phyloP scores from a whole-genome alignment of 1,284 basidiomycete genomes.

The Heliocybe sulcata region DNA sequence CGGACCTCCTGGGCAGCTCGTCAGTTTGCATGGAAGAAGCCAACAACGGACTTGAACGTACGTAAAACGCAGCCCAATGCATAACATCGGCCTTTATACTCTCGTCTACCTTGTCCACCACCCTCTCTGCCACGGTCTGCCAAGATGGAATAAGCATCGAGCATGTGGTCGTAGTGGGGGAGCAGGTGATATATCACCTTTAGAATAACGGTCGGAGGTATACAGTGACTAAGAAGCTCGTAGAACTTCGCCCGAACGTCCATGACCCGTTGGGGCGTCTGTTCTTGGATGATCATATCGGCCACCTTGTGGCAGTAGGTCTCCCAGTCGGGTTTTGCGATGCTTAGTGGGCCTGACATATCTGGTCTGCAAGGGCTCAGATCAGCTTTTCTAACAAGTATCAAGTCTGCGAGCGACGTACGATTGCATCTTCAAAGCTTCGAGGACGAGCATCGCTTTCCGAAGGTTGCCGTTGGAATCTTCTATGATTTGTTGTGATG shows the following conservation, averaged over 20 bases:
- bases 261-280: conserved; percentile 87
- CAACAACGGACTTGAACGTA: conserved; percentile 29
- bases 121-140: conserved; percentile 79
- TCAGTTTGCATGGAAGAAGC: conserved; percentile 1
- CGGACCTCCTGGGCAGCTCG: conserved; percentile 64
- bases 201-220: conserved; percentile 88
- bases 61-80: conserved; percentile 96
- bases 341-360: conserved; percentile 64
- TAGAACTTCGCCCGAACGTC: conserved; percentile 92
- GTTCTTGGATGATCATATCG: conserved; percentile 90
- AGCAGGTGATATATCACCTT: conserved; percentile 59
- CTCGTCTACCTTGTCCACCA: conserved; percentile 87
- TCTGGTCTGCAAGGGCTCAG: conserved; percentile 42
- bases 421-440: conserved; percentile 95
- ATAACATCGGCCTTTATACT: conserved; percentile 84
- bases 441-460: conserved; percentile 91
- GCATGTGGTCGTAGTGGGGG: no score
- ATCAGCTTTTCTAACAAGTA: conserved; percentile 7
- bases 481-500: conserved; percentile 66
- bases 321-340: conserved; percentile 98
- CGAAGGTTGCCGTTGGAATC: conserved; percentile 89
- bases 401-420: conserved; percentile 32
- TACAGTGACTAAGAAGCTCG: conserved; percentile 94
- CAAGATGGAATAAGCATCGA: conserved; percentile 4
- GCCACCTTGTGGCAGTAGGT: conserved; percentile 93